These are phyloP conservation scores for Solanum gracilifrons DNA, from an alignment of 257 asterid species.

Conservation along the genomic window DNA sequence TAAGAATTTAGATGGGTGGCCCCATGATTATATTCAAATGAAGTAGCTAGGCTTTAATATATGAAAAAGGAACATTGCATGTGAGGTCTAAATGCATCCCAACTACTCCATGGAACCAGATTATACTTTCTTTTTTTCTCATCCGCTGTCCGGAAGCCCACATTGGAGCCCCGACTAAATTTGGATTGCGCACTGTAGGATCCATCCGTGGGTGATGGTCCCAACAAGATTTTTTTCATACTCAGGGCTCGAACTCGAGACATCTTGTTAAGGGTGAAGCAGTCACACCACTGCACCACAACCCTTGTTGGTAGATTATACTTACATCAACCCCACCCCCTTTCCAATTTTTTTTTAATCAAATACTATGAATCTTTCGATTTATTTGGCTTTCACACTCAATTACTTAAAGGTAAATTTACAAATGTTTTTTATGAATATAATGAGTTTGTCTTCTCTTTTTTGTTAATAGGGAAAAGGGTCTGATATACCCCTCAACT, in stretches of 20 bases:
- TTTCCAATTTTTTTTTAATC: not conserved
- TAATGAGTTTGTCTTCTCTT: not conserved
- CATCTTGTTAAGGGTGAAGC: too few species aligned
- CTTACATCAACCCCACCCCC: not conserved
- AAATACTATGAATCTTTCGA: not conserved
- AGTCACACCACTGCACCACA: too few species aligned
- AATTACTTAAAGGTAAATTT: not conserved
- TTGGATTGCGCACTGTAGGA: too few species aligned
- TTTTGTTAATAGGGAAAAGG: too few species aligned
- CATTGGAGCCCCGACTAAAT: too few species aligned
- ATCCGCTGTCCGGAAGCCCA: too few species aligned
- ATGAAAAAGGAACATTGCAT: not conserved
- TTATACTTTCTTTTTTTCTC: not conserved
- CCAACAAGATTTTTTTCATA: too few species aligned
- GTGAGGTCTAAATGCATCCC: constrained; percentile 2
- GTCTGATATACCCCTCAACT: too few species aligned
- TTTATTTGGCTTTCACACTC: not conserved
- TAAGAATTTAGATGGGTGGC: not conserved
- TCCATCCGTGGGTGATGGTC: too few species aligned
- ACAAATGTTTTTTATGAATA: not conserved
- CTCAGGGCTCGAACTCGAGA: too few species aligned
- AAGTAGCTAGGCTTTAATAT: not conserved
- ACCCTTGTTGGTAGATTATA: too few species aligned
- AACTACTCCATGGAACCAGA: constrained; percentile 3
- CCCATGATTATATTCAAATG: not conserved